phyloP scores from a whole-genome alignment of 768 basidiomycete species.

The Kwoniella sp. region DNA sequence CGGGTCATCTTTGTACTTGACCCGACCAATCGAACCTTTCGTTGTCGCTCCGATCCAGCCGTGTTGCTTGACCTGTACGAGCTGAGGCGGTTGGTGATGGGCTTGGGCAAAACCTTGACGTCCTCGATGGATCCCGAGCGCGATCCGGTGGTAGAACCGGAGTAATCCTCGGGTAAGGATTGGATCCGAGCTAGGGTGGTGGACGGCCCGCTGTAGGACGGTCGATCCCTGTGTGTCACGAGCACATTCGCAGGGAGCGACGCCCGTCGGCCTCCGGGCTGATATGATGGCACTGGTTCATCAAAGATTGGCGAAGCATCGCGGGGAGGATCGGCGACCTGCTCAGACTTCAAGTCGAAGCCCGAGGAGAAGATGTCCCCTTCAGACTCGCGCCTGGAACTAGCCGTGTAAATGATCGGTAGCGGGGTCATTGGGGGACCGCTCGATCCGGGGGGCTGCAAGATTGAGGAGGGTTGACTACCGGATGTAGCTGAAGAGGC shows the following conservation, averaged over 20 bases:
- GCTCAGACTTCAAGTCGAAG: constrained; percentile 29
- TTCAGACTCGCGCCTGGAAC: constrained; percentile 7
- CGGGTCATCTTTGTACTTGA: constrained; percentile 5
- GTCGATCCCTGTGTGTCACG: constrained; percentile 7
- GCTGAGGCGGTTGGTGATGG: constrained; percentile 4
- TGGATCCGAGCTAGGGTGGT: constrained; percentile 36
- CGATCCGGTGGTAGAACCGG: constrained; percentile 1
- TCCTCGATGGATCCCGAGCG: constrained; percentile 2
- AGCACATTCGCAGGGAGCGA: constrained; percentile 7
- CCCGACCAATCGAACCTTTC: background rate
- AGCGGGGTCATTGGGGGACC: constrained; percentile 1
- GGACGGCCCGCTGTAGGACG: constrained; percentile 12
- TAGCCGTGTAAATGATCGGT: constrained; percentile 12
- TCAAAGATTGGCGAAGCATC: background rate
- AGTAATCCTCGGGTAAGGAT: constrained; percentile 32
- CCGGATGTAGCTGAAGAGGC: constrained; percentile 1
- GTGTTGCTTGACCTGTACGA: constrained; percentile 1
- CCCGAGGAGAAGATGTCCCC: constrained; percentile 34
- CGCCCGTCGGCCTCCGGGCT: constrained; percentile 9
- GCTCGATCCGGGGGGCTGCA: background rate
- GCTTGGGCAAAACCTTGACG: background rate
- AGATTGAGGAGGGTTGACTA: constrained; percentile 7
- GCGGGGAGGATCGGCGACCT: constrained; percentile 12
- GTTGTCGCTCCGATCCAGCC: background rate
- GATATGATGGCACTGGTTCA: background rate